Base-by-base conservation (phyloP, 441 rosid genomes). In the Iberis amara region DNA sequence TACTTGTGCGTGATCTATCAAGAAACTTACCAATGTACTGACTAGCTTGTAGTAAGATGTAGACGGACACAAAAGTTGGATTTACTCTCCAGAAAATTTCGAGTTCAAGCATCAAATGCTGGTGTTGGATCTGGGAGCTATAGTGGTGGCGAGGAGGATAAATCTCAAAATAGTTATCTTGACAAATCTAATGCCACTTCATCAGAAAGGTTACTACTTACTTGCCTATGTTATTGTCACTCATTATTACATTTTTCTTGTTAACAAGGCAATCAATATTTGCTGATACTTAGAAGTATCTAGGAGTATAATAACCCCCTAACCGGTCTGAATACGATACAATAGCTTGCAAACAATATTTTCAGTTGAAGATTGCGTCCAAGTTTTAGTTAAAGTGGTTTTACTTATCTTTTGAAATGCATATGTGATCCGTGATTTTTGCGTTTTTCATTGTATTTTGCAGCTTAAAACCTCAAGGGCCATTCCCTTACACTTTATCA, bases 401-500 rank as follows among this genome's bases (percentile, higher is more conserved):
- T 4, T 38, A 45, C 15, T 58, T 40, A 24, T 14, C 13, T 53
- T 33, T 42, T 43, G 23, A 31, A 27, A 26, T 43, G 35, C 35
- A 9, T 15, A 38, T 61, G 13, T 47, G 55, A 37, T 30, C 7
- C 7, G 43, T 52, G 8, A 47, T 28, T 39, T 54, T 32, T 52
- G 7, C 51, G 38, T n/a, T 46, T 23, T 59, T 69, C 68, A 41
- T 53, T 73, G 65, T 27, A 46, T 67, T 49, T 40, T 80, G 80
- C 89, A 91, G 98, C 48, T 66, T 68, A 57, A 79, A 81, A 62
- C 73, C 82, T 53, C 83, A 72, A 31, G 65, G 56, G 58, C 77
- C 68, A 68, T 66, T 85, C 54, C 86, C 96, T 45, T 88, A 85
- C 70, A 77, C 87, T 66, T 57, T 85, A 11, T 83, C 96, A 28